These are phyloP conservation scores for Hippophae rhamnoides DNA, from an alignment of 306 rosid species.

Conservation along the genomic window DNA sequence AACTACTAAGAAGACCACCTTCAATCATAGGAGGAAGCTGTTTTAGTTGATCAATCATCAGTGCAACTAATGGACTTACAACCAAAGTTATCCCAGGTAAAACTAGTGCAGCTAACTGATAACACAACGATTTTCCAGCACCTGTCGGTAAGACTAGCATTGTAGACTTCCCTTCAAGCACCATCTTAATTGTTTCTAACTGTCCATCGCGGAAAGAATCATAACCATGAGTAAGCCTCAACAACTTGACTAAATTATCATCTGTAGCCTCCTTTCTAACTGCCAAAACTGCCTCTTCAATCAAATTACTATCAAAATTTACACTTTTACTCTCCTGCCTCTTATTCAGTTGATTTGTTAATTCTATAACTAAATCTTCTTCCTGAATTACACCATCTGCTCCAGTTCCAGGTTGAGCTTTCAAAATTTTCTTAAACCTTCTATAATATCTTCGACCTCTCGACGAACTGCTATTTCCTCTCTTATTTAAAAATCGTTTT, in stretches of 20 bases:
- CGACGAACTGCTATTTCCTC: slow-evolving; percentile 21
- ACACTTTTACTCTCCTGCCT: slow-evolving; percentile 21
- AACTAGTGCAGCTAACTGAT: slow-evolving; percentile 73
- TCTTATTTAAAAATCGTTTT: slow-evolving; percentile 42
- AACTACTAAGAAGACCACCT: slow-evolving; percentile 70
- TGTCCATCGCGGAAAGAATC: slow-evolving; percentile 81
- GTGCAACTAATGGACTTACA: slow-evolving; percentile 79
- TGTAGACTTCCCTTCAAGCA: slow-evolving; percentile 57
- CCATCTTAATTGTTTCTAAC: slow-evolving; percentile 65
- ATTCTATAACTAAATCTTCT: slow-evolving; percentile 27
- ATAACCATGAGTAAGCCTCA: slow-evolving; percentile 51
- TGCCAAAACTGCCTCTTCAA: slow-evolving; percentile 38
- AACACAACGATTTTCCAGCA: slow-evolving; percentile 88
- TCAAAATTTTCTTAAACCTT: slow-evolving; percentile 31
- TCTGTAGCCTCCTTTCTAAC: slow-evolving; percentile 47
- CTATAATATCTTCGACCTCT: slow-evolving; percentile 26
- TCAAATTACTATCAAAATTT: slow-evolving; percentile 21
- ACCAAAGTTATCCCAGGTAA: slow-evolving; percentile 79
- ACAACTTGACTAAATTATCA: slow-evolving; percentile 53
- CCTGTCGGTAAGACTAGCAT: slow-evolving; percentile 92
- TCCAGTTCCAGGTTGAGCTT: slow-evolving; percentile 18
- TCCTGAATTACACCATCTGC: slow-evolving; percentile 26
- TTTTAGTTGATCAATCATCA: slow-evolving; percentile 85
- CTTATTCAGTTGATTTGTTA: slow-evolving; percentile 20
- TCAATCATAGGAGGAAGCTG: slow-evolving; percentile 65